Conservation (phyloP, 306 rosid genomes). For the Corylus avellana region DNA sequence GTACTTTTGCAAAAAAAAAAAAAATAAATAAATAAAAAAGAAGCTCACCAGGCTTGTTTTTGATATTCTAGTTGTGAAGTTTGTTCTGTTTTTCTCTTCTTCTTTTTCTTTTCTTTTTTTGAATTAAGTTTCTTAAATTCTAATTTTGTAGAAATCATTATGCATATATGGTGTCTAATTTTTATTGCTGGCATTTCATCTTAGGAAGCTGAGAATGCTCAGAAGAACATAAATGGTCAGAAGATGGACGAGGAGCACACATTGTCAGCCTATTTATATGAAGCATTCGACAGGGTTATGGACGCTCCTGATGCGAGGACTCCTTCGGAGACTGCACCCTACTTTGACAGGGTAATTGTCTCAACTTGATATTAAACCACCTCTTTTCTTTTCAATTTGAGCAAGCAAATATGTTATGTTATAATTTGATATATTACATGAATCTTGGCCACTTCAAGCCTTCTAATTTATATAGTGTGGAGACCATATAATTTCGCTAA, state of each 20-base stretch:
- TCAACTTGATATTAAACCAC: not conserved
- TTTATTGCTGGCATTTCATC: not conserved
- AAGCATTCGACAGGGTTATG: not conserved
- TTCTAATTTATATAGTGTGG: not conserved
- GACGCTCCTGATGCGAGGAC: not conserved
- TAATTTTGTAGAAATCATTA: not conserved
- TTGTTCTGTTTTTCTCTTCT: too few species aligned
- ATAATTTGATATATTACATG: not conserved
- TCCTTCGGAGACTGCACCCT: not conserved
- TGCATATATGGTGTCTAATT: not conserved
- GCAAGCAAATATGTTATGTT: not conserved
- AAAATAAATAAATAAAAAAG: too few species aligned
- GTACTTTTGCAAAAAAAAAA: not conserved
- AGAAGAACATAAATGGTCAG: not conserved
- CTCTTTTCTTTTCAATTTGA: not conserved
- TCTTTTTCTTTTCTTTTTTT: too few species aligned
- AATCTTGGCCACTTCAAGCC: not conserved
- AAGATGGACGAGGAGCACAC: not conserved
- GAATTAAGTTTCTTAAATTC: too few species aligned
- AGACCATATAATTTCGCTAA: not conserved
- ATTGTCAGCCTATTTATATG: not conserved
- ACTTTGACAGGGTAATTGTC: not conserved
- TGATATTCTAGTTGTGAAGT: not conserved
- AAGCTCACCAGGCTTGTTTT: too few species aligned
- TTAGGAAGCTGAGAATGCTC: constrained; percentile 1